Conservation (phyloP, 176 grass and related monocot species). For the Alopecurus myosuroides region DNA sequence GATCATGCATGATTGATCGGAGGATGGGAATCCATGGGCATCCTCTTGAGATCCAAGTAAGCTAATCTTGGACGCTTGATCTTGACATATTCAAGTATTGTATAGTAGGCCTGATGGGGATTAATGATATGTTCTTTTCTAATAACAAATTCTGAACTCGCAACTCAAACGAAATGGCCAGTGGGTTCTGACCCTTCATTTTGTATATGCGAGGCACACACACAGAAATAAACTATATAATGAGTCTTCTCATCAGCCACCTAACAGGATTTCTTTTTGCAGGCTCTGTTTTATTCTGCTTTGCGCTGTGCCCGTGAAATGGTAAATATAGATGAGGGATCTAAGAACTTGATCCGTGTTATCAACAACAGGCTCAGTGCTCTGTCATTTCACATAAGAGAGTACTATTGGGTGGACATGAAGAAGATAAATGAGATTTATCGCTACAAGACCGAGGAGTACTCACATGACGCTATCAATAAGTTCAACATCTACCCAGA, state of each 20-base stretch:
- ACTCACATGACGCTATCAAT: conserved; percentile 82
- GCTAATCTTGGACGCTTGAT: not conserved
- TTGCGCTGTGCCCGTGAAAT: conserved; percentile 81
- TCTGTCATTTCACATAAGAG: conserved; percentile 82
- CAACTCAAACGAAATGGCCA: not conserved
- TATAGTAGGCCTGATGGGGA: not conserved
- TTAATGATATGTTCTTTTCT: not conserved
- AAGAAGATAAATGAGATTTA: conserved; percentile 95
- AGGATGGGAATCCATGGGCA: conserved; percentile 98
- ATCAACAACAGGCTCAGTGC: conserved; percentile 76
- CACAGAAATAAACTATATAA: conserved; percentile 10
- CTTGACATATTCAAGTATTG: not conserved
- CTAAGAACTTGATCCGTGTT: conserved; percentile 62
- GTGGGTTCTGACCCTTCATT: not conserved
- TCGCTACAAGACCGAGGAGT: conserved; percentile 89
- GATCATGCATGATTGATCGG: conserved; percentile 98
- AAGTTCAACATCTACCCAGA: conserved; percentile 92
- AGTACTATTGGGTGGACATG: conserved; percentile 95
- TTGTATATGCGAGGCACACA: not conserved
- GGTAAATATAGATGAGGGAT: conserved; percentile 55
- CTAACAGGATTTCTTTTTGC: conserved; percentile 35
- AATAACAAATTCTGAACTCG: not conserved
- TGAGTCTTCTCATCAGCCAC: not conserved
- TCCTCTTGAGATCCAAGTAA: conserved; percentile 98
- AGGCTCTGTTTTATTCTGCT: conserved; percentile 89